Conservation (phyloP, 2,329 filamentous ascomycete species). For the Ceratocystis ficicola region DNA sequence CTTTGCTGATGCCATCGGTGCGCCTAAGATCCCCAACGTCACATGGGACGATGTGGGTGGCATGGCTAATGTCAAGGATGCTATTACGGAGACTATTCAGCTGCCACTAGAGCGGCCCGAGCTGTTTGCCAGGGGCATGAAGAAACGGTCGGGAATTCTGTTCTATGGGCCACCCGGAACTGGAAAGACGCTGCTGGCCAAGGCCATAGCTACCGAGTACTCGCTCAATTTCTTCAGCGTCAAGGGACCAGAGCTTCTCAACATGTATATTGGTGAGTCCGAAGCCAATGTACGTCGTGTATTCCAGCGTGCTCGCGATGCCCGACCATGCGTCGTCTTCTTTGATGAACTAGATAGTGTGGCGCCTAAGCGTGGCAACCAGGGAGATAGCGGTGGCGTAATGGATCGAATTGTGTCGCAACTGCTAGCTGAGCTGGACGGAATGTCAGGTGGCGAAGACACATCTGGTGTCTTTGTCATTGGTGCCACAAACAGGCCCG, state of each 20-base stretch:
- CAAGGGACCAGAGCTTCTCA: constrained; percentile 80
- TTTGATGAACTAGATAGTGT: constrained; percentile 91
- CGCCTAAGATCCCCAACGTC: constrained; percentile 95
- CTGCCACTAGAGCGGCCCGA: constrained; percentile 83
- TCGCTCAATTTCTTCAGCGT: constrained; percentile 91
- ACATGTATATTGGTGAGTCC: constrained; percentile 94
- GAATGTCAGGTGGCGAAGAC: constrained; percentile 55
- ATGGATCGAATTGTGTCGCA: constrained; percentile 98
- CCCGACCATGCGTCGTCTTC: constrained; percentile 79
- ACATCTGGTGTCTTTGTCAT: constrained; percentile 94
- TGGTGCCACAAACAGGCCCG: constrained; percentile 87
- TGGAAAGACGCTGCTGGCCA: constrained; percentile 83
- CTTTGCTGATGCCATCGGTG: constrained; percentile 93
- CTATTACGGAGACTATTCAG: constrained; percentile 94
- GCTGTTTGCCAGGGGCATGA: constrained; percentile 93
- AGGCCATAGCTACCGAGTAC: constrained; percentile 87
- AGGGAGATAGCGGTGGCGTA: constrained; percentile 91
- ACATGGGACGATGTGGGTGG: constrained; percentile 94
- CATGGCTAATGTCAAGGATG: constrained; percentile 85
- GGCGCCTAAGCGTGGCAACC: constrained; percentile 90
- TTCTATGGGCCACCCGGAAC: constrained; percentile 89
- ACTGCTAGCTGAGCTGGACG: constrained; percentile 85
- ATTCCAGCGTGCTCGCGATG: constrained; percentile 76
- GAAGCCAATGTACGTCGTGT: constrained; percentile 84
- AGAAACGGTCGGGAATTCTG: constrained; percentile 86